These are phyloP conservation scores for Leccinellum rugosiceps DNA, from an alignment of 768 basidiomycete genomes.

Conservation along the genomic window DNA sequence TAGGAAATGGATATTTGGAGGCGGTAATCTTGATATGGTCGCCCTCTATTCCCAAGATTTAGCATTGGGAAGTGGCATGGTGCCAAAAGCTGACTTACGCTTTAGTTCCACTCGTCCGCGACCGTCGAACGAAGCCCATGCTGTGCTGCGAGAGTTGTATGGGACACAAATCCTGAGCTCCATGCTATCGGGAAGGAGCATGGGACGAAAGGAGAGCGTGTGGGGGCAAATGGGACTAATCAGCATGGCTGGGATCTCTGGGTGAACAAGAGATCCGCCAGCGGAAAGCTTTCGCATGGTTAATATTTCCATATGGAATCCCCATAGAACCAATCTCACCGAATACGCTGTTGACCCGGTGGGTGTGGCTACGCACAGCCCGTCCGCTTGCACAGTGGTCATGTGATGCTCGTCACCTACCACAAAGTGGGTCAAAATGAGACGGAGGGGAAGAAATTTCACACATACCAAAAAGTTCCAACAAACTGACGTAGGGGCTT, in stretches of 20 bases:
- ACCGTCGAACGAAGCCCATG: conserved; percentile 99
- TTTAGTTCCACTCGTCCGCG: conserved; percentile 93
- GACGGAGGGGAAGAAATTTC: background rate
- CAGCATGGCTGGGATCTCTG: conserved; percentile 93
- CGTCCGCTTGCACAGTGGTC: conserved; percentile 98
- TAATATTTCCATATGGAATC: conserved; percentile 2
- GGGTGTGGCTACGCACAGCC: conserved; percentile 90
- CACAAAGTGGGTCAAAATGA: conserved; percentile 1
- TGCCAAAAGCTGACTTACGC: conserved; percentile 52
- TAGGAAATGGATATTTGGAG: conserved; percentile 96
- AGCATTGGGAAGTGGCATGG: conserved; percentile 3
- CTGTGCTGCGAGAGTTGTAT: conserved; percentile 95
- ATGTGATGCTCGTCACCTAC: conserved; percentile 97
- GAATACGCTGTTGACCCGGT: conserved; percentile 99
- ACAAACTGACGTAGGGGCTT: conserved; percentile 92
- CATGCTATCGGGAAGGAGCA: conserved; percentile 98
- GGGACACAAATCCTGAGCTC: conserved; percentile 98
- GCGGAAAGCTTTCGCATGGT: conserved; percentile 67
- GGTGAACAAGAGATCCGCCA: conserved; percentile 95
- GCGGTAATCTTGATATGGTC: conserved; percentile 99
- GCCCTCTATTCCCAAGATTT: conserved; percentile 63
- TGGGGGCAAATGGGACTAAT: conserved; percentile 99
- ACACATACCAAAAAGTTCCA: conserved; percentile 91
- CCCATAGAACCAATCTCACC: conserved; percentile 40
- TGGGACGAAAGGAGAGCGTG: conserved; percentile 96